These are phyloP conservation scores for Gamarada debralockiae DNA, from an alignment of 495 filamentous ascomycete genomes.

Conservation along the genomic window DNA sequence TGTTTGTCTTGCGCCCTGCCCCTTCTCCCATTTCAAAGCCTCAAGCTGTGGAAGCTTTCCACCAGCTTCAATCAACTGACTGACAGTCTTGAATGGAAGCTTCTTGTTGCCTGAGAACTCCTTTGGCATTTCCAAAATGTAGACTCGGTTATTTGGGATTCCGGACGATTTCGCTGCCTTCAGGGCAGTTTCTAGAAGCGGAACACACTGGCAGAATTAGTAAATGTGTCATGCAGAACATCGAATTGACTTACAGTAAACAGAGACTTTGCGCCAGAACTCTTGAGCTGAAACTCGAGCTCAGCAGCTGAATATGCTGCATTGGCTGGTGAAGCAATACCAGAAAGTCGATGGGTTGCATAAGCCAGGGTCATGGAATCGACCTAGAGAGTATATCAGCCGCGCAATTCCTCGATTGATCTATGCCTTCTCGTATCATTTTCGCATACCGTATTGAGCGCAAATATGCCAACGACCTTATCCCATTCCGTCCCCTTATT, in stretches of 20 bases:
- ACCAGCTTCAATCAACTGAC: constrained; percentile 66
- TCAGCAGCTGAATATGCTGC: constrained; percentile 75
- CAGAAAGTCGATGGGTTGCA: constrained; percentile 72
- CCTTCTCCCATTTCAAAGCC: constrained; percentile 62
- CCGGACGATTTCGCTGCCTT: constrained; percentile 62
- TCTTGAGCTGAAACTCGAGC: constrained; percentile 72
- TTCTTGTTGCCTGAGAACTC: constrained; percentile 43
- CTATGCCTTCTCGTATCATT: not conserved
- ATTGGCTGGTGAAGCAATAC: constrained; percentile 76
- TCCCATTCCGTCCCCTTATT: constrained; percentile 82
- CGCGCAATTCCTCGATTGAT: not conserved
- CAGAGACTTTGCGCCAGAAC: constrained; percentile 69
- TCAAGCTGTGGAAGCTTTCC: constrained; percentile 57
- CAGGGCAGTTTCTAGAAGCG: constrained; percentile 66
- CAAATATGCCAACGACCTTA: constrained; percentile 75
- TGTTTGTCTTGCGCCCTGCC: constrained; percentile 69
- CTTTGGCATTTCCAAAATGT: constrained; percentile 65
- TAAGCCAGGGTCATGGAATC: constrained; percentile 75
- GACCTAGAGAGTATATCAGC: constrained; percentile 49
- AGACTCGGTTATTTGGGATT: constrained; percentile 70
- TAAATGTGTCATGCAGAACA: not conserved
- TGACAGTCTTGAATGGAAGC: constrained; percentile 63
- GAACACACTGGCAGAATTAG: constrained; percentile 43
- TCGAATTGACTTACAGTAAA: constrained; percentile 51
- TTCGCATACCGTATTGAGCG: constrained; percentile 68